Evolutionary conservation across 371 early-diverging fungal species (phyloP), one percentile per base, ranked within the genome.

Genomic region (Mucor lusitanicus): DNA sequence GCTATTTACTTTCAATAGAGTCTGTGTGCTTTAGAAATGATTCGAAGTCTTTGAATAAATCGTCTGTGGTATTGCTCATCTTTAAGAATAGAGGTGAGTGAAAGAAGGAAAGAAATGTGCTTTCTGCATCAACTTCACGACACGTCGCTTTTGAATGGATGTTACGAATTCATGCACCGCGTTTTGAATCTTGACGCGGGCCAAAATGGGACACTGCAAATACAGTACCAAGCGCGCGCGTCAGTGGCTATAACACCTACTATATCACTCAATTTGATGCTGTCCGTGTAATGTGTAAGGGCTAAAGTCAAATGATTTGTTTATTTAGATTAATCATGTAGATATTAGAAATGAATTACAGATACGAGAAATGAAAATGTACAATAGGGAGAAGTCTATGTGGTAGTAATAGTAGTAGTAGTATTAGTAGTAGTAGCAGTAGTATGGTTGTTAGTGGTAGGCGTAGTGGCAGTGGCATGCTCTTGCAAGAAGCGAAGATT

Each of bases 401-500:
- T 17, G 17, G 37, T 13, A 35, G 35, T 35, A 35, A 8, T 8
- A 37, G 37, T 37, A 37, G 37, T 1, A 37, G 40, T 17, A 40
- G 40, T 17, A 40, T 15, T 40, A 40, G 40, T 40, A 40, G 40
- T 40, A 40, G 40, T 40, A 40, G 1, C 4, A 40, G 40, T 9
- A 40, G 2, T 40, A 40, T 40, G 12, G 11, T 13, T 15, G 17
- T 40, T 15, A 40, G 40, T 17, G 9, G 40, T 40, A 40, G 4
- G 13, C 15, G 40, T 17, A 15, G 40, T 40, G 17, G 13, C 17
- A 17, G 46, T 46, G 5, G 53, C 25, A 27, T 53, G 53, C 53
- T 19, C 17, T 40, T 40, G 27, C 27, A 59, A 54, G 12, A 72
- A 68, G 7, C 61, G 48, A 27, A 74, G 56, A 40, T 75, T 59